phyloP scores from a whole-genome alignment of 768 basidiomycete species.

The Strobilomyces confusus region DNA sequence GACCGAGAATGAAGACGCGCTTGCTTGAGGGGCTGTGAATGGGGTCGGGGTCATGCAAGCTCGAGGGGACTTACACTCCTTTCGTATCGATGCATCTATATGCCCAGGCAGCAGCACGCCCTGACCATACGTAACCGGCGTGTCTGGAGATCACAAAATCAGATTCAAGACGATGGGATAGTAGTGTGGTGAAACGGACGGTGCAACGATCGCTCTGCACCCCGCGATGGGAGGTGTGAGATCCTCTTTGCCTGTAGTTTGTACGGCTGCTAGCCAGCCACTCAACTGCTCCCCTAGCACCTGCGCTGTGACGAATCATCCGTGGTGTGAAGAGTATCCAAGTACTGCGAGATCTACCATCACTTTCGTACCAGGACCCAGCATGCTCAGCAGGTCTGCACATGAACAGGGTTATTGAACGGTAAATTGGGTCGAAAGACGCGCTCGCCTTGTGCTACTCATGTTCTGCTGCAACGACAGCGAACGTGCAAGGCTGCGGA shows the following conservation, averaged over 20 bases:
- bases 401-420: neutral
- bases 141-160: conserved; percentile 51
- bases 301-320: conserved; percentile 38
- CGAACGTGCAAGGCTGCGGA: conserved; percentile 13
- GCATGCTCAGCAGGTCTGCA: conserved; percentile 74
- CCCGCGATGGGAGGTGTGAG: conserved; percentile 65
- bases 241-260: conserved; percentile 39
- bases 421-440: neutral
- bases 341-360: conserved; percentile 42
- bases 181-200: conserved; percentile 51
- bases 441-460: conserved; percentile 26
- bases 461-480: conserved; percentile 17
- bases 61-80: conserved; percentile 60
- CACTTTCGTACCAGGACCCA: conserved; percentile 81
- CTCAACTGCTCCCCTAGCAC: conserved; percentile 60
- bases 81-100: conserved; percentile 83
- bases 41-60: conserved; percentile 1
- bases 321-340: conserved; percentile 13
- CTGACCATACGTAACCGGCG: conserved; percentile 94
- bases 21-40: conserved; percentile 47
- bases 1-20: conserved; percentile 91
- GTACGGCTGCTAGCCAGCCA: conserved; percentile 59
- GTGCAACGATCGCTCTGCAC: conserved; percentile 89
- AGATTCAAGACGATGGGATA: conserved; percentile 1
- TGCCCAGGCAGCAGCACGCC: conserved; percentile 92